Evolutionary conservation across 352 stramenopile genomes (phyloP).

Genomic region (Pythium sp.): DNA sequence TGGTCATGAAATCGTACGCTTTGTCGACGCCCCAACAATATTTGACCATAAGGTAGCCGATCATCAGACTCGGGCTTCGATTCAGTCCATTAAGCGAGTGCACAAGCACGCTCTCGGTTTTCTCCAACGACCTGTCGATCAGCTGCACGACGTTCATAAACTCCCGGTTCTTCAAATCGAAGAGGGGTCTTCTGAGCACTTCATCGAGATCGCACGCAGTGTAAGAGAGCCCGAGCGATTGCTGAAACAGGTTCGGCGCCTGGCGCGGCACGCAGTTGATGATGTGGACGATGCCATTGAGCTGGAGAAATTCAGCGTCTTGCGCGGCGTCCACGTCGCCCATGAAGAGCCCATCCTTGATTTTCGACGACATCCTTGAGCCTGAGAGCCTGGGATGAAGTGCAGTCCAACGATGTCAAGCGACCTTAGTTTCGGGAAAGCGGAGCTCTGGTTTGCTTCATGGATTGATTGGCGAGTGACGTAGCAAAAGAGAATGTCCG

Average conservation of each 20-base stretch:
- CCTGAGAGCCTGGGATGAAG: background rate
- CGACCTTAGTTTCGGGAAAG: background rate
- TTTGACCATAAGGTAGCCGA: conserved; percentile 91
- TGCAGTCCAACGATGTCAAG: background rate
- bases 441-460: conserved; percentile 5
- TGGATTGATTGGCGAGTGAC: background rate
- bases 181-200: conserved; percentile 59
- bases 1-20: conserved; percentile 87
- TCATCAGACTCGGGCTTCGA: conserved; percentile 79
- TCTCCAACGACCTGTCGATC: conserved; percentile 77
- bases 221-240: conserved; percentile 84
- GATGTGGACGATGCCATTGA: conserved; percentile 92
- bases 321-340: conserved; percentile 91
- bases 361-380: conserved; percentile 87
- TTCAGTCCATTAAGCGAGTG: conserved; percentile 84
- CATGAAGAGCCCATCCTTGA: conserved; percentile 94
- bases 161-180: conserved; percentile 82
- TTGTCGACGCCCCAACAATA: conserved; percentile 93
- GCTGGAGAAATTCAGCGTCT: conserved; percentile 90
- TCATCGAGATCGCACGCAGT: conserved; percentile 68
- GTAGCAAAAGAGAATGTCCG: background rate
- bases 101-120: conserved; percentile 86
- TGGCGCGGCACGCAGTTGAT: conserved; percentile 90
- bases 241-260: conserved; percentile 90
- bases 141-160: conserved; percentile 80